These are phyloP conservation scores for Komagataella phaffii DNA, from an alignment of 805 yeast genomes.

Conservation along the genomic window DNA sequence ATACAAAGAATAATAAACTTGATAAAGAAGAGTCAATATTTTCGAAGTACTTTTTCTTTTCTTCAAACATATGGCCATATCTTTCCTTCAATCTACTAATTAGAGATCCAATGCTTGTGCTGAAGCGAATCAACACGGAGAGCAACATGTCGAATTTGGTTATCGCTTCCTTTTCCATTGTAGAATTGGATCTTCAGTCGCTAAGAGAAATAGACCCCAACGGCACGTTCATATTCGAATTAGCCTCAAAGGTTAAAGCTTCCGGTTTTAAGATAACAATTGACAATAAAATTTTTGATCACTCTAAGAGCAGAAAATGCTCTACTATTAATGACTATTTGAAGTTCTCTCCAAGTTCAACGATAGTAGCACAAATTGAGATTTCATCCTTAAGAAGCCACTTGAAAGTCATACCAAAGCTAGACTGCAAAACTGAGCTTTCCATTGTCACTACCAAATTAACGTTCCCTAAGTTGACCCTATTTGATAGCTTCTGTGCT, in stretches of 20 bases:
- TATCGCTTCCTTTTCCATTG: neutral
- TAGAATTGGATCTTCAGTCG: neutral
- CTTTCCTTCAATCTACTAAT: conserved; percentile 11
- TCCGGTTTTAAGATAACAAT: neutral
- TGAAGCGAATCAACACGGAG: conserved; percentile 7
- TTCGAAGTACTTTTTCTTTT: neutral
- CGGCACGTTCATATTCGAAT: neutral
- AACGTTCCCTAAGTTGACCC: conserved; percentile 7
- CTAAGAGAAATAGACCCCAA: neutral
- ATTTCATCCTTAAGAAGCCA: neutral
- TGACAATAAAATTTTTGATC: neutral
- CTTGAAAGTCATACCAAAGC: neutral
- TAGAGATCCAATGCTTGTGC: conserved; percentile 14
- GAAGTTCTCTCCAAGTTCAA: neutral
- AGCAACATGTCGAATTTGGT: neutral
- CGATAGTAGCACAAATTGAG: neutral
- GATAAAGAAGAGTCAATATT: neutral
- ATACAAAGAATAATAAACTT: neutral
- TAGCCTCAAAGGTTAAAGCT: neutral
- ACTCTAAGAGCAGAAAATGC: neutral
- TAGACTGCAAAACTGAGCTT: neutral
- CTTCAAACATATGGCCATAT: conserved; percentile 8
- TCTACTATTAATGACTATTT: neutral
- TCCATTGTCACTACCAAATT: neutral
- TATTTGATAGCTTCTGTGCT: conserved; percentile 15